phyloP scores from a whole-genome alignment of 2,329 filamentous ascomycete genomes.

The Onygenales sp. region DNA sequence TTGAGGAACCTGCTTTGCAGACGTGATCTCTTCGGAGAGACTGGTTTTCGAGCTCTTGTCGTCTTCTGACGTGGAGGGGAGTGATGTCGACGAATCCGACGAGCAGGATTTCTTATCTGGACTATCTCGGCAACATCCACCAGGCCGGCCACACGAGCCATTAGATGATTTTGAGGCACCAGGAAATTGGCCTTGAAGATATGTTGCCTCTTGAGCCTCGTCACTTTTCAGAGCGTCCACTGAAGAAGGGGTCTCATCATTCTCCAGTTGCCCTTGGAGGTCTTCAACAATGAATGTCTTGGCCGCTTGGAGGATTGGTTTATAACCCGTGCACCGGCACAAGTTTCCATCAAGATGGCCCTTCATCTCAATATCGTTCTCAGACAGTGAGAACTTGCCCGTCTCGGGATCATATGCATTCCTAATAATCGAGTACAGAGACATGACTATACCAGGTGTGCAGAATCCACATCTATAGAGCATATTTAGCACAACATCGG shows the following conservation, averaged over 20 bases:
- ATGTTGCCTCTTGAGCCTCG: constrained; percentile 41
- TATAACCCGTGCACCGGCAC: constrained; percentile 79
- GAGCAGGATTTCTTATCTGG: constrained; percentile 6
- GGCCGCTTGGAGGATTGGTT: constrained; percentile 76
- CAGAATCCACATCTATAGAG: constrained; percentile 60
- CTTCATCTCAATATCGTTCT: constrained; percentile 60
- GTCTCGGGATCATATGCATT: constrained; percentile 75
- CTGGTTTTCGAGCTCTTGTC: constrained; percentile 4
- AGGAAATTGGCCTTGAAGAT: constrained; percentile 9
- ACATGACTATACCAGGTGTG: constrained; percentile 82
- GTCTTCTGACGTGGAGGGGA: not conserved
- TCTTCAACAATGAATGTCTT: constrained; percentile 58
- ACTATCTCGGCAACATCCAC: constrained; percentile 18
- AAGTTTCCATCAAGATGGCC: constrained; percentile 86
- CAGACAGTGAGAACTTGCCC: constrained; percentile 61
- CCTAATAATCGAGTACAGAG: constrained; percentile 26
- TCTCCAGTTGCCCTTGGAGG: constrained; percentile 39
- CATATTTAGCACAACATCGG: not conserved
- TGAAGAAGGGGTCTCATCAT: constrained; percentile 40
- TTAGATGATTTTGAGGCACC: not conserved
- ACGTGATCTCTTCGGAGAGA: not conserved
- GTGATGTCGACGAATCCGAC: constrained; percentile 1
- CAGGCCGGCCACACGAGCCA: constrained; percentile 17
- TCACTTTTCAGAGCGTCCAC: constrained; percentile 47
- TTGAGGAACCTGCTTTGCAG: constrained; percentile 55